Evolutionary conservation across 257 asterid species (phyloP).

Genomic region (Capsicum pubescens): DNA sequence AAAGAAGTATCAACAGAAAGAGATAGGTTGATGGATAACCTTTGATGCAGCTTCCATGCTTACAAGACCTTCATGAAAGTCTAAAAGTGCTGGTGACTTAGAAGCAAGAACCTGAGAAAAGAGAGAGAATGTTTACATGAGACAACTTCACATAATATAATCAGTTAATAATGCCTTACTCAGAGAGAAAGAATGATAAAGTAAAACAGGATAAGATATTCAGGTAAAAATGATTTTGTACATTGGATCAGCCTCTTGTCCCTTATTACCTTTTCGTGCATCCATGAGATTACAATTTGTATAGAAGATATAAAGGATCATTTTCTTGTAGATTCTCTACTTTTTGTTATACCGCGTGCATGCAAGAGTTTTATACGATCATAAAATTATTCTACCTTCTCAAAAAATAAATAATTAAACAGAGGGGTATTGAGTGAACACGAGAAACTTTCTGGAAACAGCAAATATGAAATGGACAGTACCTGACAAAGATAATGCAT

Average conservation of each 20-base stretch:
- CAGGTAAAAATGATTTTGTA: not conserved
- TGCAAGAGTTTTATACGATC: not conserved
- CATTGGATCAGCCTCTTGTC: not conserved
- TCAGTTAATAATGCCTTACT: not conserved
- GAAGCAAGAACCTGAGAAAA: conserved; percentile 77
- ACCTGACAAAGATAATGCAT: conserved; percentile 99
- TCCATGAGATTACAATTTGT: not conserved
- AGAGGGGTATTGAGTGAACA: conserved; percentile 9
- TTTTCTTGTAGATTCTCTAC: not conserved
- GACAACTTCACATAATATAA: conserved; percentile 9
- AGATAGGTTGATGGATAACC: conserved; percentile 46
- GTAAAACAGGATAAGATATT: conserved; percentile 1
- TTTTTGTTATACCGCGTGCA: not conserved
- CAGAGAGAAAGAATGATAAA: conserved; percentile 9
- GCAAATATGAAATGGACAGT: conserved; percentile 25
- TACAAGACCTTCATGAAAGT: conserved; percentile 74
- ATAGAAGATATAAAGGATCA: not conserved
- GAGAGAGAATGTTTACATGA: conserved; percentile 29
- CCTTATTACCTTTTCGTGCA: not conserved
- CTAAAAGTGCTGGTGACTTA: conserved; percentile 72
- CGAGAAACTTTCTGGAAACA: not conserved
- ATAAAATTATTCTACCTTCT: not conserved
- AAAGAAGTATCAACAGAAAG: conserved; percentile 9
- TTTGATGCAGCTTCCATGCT: conserved; percentile 91
- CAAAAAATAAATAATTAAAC: conserved; percentile 2